phyloP scores from a whole-genome alignment of 2,329 filamentous ascomycete genomes.

The Cladobotryum mycophilum region DNA sequence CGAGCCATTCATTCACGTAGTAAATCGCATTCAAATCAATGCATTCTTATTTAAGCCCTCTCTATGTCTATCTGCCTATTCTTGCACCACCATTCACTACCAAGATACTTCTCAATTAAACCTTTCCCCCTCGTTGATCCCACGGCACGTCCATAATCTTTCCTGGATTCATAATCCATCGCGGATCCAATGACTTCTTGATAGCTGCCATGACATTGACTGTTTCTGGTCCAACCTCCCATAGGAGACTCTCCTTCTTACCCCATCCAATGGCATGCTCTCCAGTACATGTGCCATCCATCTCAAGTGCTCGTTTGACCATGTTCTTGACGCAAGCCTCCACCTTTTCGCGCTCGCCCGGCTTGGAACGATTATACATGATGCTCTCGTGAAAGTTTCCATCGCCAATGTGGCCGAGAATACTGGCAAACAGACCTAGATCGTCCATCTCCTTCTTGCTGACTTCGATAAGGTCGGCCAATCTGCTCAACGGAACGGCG shows the following conservation, averaged over 20 bases:
- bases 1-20: too few relatives aligned
- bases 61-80: background rate
- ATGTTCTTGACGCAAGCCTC: constrained; percentile 81
- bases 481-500: constrained; percentile 68
- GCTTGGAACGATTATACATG: constrained; percentile 70
- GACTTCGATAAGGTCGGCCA: constrained; percentile 71
- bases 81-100: background rate
- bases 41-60: background rate
- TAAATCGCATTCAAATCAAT: too few relatives aligned
- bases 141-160: constrained; percentile 76
- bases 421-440: constrained; percentile 77
- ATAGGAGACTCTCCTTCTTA: constrained; percentile 73
- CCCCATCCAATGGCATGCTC: constrained; percentile 83
- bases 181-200: constrained; percentile 75
- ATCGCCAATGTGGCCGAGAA: constrained; percentile 85
- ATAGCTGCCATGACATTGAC: constrained; percentile 78
- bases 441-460: constrained; percentile 87
- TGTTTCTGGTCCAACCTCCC: constrained; percentile 75
- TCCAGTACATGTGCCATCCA: constrained; percentile 90
- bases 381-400: constrained; percentile 94
- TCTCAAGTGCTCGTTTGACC: constrained; percentile 83
- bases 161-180: constrained; percentile 86
- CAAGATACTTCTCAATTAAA: too few relatives aligned
- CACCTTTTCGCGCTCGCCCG: constrained; percentile 66
- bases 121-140: constrained; percentile 15